Evolutionary conservation across 257 asterid genomes (phyloP), one percentile per base, ranked within the genome.

Genomic region (Hygrophila difformis): DNA sequence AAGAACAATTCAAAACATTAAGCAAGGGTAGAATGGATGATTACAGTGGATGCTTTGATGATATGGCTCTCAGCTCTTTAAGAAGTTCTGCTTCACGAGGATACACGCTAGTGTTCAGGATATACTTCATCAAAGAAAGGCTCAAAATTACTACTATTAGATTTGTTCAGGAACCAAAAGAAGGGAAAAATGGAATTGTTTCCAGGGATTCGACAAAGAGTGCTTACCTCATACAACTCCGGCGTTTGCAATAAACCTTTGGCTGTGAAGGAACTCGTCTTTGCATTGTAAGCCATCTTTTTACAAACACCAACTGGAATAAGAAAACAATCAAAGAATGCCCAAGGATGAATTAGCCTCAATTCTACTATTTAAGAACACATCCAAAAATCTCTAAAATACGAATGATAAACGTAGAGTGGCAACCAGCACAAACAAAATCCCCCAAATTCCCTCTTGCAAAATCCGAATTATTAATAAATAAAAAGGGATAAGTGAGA

Each of bases 41-140:
- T 38, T 54, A 78, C 81, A 46, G 8, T 0, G 77, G 89, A 57
- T 64, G 84, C 33, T 11, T 60, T 6, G 78, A 74, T 34, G 73
- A 71, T 45, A 67, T 24, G 36, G 43, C 62, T 47, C 84, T 69
- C 10, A 78, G 49, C 61, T 75, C 84, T 62, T 76, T 79, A 29
- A 79, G 81, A 34, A 44, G 45, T 33, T 66, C 65, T 2, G 71
- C 47, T 42, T 79, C 84, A 0, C 63, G 65, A 18, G 89, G 84
- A 39, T 66, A 75, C 11, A 75, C 84, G 17, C 64, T 61, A 10
- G 84, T 72, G 47, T 72, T 76, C 60, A 79, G 42, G 8, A 79
- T 16, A 60, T 79, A 75, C 81, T 79, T 36, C 5, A 4, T 16
- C 17, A 20, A 8, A 12, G 8, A 18, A 50, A 53, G 44, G 39